Evolutionary conservation across 1,139 yeast species (phyloP).

Genomic region (Ashbya aceris): DNA sequence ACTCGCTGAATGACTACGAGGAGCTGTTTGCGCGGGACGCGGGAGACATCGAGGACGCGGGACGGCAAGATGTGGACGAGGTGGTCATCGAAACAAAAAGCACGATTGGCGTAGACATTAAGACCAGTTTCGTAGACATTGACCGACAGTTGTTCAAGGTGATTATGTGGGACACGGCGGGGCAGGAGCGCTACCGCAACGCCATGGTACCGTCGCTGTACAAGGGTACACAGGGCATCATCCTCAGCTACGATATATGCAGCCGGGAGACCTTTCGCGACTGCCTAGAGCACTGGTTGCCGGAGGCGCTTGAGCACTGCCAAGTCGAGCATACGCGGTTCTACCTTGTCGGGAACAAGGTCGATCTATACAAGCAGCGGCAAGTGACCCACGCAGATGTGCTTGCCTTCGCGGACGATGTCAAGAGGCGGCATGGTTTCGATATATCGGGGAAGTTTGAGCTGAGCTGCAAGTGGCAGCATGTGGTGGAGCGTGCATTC

Average conservation of each 20-base stretch:
- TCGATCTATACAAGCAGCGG: conserved; percentile 29
- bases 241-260: conserved; percentile 54
- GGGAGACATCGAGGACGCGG: conserved; percentile 5
- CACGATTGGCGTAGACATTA: conserved; percentile 59
- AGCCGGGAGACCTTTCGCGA: conserved; percentile 44
- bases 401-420: conserved; percentile 15
- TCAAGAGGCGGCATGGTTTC: conserved; percentile 19
- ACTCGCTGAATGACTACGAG: conserved; percentile 28
- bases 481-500: conserved; percentile 25
- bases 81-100: conserved; percentile 28
- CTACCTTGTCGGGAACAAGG: conserved; percentile 37
- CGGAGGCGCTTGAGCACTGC: conserved; percentile 32
- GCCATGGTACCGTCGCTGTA: conserved; percentile 52
- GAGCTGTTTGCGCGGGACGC: conserved; percentile 13
- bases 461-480: conserved; percentile 29
- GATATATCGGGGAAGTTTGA: conserved; percentile 28
- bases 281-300: conserved; percentile 38
- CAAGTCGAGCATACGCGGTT: conserved; percentile 28
- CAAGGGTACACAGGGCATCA: conserved; percentile 55
- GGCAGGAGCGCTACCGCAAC: conserved; percentile 50
- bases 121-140: conserved; percentile 51
- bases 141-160: conserved; percentile 49
- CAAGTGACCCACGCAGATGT: conserved; percentile 28
- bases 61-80: conserved; percentile 11
- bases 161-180: conserved; percentile 53